Conservation (phyloP, 1,139 yeast species). For the Candida tetrigidarum region DNA sequence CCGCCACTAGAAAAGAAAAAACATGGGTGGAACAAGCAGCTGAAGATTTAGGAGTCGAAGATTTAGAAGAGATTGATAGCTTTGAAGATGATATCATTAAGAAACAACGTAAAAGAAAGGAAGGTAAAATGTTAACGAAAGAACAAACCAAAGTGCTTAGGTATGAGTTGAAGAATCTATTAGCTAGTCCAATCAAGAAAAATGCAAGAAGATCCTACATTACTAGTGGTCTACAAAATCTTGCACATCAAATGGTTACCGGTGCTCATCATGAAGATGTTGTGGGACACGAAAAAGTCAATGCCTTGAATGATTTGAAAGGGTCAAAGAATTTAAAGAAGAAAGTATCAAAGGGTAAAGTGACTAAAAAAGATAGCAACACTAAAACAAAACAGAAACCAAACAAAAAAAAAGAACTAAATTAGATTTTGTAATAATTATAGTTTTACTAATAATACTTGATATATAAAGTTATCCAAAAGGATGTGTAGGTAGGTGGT, state of each 20-base stretch:
- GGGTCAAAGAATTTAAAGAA: slow-evolving; percentile 25
- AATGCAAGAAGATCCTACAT: slow-evolving; percentile 75
- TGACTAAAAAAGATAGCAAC: slow-evolving; percentile 19
- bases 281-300: slow-evolving; percentile 68
- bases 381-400: slow-evolving; percentile 9
- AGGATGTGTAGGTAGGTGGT: neutral
- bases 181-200: slow-evolving; percentile 65
- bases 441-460: slow-evolving; percentile 4
- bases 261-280: slow-evolving; percentile 74
- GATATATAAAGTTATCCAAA: slow-evolving; percentile 4
- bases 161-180: slow-evolving; percentile 58
- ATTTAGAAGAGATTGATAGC: slow-evolving; percentile 58
- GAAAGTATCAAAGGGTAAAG: slow-evolving; percentile 21
- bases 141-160: slow-evolving; percentile 53
- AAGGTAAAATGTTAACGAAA: slow-evolving; percentile 55
- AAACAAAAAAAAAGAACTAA: slow-evolving; percentile 2
- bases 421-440: slow-evolving; percentile 7
- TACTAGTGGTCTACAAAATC: slow-evolving; percentile 81
- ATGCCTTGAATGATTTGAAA: slow-evolving; percentile 73
- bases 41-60: slow-evolving; percentile 86
- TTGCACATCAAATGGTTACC: slow-evolving; percentile 81
- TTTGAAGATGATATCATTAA: slow-evolving; percentile 69
- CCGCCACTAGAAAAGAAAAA: slow-evolving; percentile 69
- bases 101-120: slow-evolving; percentile 64
- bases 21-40: slow-evolving; percentile 92